Evolutionary conservation across 2,329 filamentous ascomycete species (phyloP).

Genomic region (Paecilomyces fulvus): DNA sequence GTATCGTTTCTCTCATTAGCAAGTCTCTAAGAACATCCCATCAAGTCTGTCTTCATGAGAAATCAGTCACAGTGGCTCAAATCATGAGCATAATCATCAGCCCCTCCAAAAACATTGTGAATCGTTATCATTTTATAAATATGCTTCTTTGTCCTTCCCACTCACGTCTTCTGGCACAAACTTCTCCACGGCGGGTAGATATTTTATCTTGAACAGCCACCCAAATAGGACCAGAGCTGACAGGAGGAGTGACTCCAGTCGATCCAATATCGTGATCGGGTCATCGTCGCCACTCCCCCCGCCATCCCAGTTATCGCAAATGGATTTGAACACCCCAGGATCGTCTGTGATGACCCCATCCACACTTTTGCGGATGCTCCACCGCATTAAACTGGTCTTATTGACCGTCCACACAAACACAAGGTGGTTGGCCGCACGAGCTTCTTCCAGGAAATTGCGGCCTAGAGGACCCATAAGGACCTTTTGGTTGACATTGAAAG

Average conservation of each 20-base stretch:
- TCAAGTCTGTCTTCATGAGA: background rate
- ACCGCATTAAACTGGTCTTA: constrained; percentile 67
- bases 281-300: background rate
- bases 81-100: background rate
- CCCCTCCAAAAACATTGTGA: background rate
- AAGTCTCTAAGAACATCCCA: background rate
- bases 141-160: background rate
- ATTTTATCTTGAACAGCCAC: background rate
- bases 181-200: background rate
- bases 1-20: background rate
- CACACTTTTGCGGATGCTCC: constrained; percentile 58
- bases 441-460: constrained; percentile 55
- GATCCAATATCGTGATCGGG: background rate
- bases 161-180: background rate
- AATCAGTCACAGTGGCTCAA: background rate
- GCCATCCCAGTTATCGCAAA: constrained; percentile 4
- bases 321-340: constrained; percentile 38
- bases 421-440: constrained; percentile 46
- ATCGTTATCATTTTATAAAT: background rate
- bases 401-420: constrained; percentile 87
- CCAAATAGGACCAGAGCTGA: background rate
- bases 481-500: constrained; percentile 69
- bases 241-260: background rate
- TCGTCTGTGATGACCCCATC: constrained; percentile 86
- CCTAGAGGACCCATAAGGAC: constrained; percentile 62